Base-by-base conservation (phyloP, 345 rosid species). In the Turritis glabra region DNA sequence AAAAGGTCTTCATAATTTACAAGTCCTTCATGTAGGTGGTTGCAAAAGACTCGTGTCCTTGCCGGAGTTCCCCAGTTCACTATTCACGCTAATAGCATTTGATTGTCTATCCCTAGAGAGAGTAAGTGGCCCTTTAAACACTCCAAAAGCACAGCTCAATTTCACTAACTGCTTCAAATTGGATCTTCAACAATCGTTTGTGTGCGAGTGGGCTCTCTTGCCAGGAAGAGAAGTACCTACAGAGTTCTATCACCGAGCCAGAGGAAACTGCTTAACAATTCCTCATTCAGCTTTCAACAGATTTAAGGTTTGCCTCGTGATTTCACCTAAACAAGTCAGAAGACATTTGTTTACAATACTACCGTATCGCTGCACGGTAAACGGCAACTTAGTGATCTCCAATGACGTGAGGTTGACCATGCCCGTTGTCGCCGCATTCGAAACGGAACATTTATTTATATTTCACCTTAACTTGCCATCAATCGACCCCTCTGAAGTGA, bases 11-110 rank as follows among this genome's bases (percentile, higher is more conserved):
- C 11, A 54, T 3, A 54, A 54, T 54, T 35, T 54, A 26, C 0
- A 1, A 0, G 0, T 0, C 12, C 35, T 26, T 26, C 1, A 0
- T 1, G 2, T 54, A 54, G 1, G 21, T 7, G 0, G 21, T 5
- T 54, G 35, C 59, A 15, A 54, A 27, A 14, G 13, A 26, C 59
- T 54, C 0, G 4, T 1, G 59, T 26, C 59, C 1, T 54, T 54
- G 19, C 59, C 59, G 15, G 4, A 26, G 19, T 21, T 54, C 12
- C 59, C 59, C 4, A 0, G 19, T 27, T 14, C 21, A 3, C 59
- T 54, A 21, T 4, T 1, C n/a, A n/a, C n/a, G 0, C 54, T 50
- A 50, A 0, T 7, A 3, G 54, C 54, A 4, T 1, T 4, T 1
- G 2, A 50, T 50, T 50, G 54, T 50, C 7, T 21, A 21, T 50